These are phyloP conservation scores for Circinella minor DNA, from an alignment of 371 early-diverging fungal species.

Conservation along the genomic window DNA sequence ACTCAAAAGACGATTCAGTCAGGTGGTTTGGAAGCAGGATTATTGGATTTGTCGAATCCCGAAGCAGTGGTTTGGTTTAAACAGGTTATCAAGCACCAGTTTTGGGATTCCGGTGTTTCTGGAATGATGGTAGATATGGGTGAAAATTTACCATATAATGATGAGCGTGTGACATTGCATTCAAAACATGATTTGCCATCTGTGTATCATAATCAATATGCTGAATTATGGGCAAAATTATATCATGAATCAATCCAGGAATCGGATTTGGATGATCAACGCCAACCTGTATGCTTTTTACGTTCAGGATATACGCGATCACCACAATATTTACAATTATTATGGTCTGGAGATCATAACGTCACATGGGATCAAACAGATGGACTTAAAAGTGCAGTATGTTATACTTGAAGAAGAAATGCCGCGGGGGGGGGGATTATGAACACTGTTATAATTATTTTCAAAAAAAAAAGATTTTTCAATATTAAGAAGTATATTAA, in stretches of 20 bases:
- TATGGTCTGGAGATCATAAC: constrained; percentile 52
- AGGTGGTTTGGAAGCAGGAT: constrained; percentile 33
- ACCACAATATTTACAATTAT: constrained; percentile 34
- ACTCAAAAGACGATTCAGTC: constrained; percentile 18
- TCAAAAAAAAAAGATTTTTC: too few species aligned
- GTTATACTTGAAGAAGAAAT: too few species aligned
- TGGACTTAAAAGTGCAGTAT: constrained; percentile 54
- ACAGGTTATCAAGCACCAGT: constrained; percentile 35
- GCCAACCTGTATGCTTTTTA: constrained; percentile 36
- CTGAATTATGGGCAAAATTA: constrained; percentile 39
- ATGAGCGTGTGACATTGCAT: constrained; percentile 5
- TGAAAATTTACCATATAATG: constrained; percentile 40
- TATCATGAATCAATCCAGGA: constrained; percentile 35
- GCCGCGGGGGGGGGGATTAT: too few species aligned
- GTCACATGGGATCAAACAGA: constrained; percentile 48
- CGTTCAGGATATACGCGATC: constrained; percentile 40
- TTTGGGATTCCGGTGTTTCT: constrained; percentile 36
- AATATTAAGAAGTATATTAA: too few species aligned
- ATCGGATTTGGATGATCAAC: constrained; percentile 17
- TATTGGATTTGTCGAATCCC: constrained; percentile 50
- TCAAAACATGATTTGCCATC: constrained; percentile 24
- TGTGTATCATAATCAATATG: constrained; percentile 44
- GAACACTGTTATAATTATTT: too few species aligned
- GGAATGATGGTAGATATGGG: constrained; percentile 50
- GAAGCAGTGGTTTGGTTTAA: constrained; percentile 52